Evolutionary conservation across 495 filamentous ascomycete genomes (phyloP), one percentile per base, ranked within the genome.

Genomic region (Astrocystis sublimbata): DNA sequence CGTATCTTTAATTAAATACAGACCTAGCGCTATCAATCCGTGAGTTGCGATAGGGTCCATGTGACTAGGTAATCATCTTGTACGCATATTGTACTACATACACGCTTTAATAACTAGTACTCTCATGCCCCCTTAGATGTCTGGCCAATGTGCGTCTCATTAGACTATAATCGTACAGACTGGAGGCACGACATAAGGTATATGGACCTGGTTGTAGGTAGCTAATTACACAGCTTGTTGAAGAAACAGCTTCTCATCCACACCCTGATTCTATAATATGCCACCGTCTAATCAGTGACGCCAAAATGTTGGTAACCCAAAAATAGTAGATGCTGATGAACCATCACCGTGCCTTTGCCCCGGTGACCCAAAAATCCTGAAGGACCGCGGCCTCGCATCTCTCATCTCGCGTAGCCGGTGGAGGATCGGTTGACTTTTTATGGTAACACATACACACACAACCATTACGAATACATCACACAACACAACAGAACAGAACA

Each of bases 271-370:
- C 57, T 60, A 23, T 38, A 13, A 24, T 49, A 60, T 50, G 42
- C 33, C 45, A 2, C 23, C 41, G 31, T 50, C 43, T 35, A 60
- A 50, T 30, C 21, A 41, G 30, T 41, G 7, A 57, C 38, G 24
- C 38, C 40, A 41, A 17, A n/a, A n/a, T n/a, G n/a, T 31, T 13
- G 21, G 56, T 50, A 50, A 60, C 57, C 57, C 57, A 60, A 60
- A n/a, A 60, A 49, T 50, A 60, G 23, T 19, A 36, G 57, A 50
- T 40, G 33, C 23, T 47, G 12, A 33, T 40, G n/a, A n/a, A 38
- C 45, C 38, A 42, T 42, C 52, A 43, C 35, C 38, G 15, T 41
- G 38, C 40, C 28, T 57, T 40, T 10, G 19, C 38, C 23, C 6
- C 54, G 17, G 35, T 0, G 15, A 33, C 12, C 40, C 38, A 28